Base-by-base conservation (phyloP, 768 basidiomycete genomes). In the Kwoniella sp. region DNA sequence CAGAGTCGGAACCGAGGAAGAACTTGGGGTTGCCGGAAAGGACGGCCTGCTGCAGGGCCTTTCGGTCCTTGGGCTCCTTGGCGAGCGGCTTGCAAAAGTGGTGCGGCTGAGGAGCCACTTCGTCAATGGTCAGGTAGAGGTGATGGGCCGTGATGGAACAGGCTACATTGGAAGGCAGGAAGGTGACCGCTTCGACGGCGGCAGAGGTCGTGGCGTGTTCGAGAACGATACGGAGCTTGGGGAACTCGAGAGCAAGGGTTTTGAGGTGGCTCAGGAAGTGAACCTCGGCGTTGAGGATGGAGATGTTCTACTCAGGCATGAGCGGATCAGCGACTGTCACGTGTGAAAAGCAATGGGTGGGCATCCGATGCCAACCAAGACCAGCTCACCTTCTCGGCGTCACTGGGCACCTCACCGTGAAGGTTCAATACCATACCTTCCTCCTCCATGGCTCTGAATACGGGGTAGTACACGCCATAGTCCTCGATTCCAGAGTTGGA, bases 81-180 rank as follows among this genome's bases (percentile, higher is more conserved):
- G 95, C 91, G 19, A 99, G 87, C 0, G 95, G 95, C 74, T 98
- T 99, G 79, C 95, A 98, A 76, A 87, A 99, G 67, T 93, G 82
- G 81, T 87, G 90, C 2, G 88, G 82, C 73, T 98, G 90, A 1
- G 91, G 89, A 1, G 91, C 91, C 84, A 92, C 96, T 63, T 91
- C 88, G 74, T 99, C 93, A 3, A 96, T 89, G 5, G 88, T 95
- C 42, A 99, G 80, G 25, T 82, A 84, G 38, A 99, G 82, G 72
- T 99, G 95, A 75, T 99, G 95, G 1, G 92, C 87, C 1, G 95
- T 99, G 75, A 99, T 96, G 7, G 90, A 88, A 74, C 95, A 98
- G 17, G 84, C 93, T 34, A 99, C 91, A 85, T 95, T 61, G 78
- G 77, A 1, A 83, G 91, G 55, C 20, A 77, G 62, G n/a, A 64